Conservation (phyloP, 2,329 filamentous ascomycete genomes). For the Akanthomyces dipterigenus region DNA sequence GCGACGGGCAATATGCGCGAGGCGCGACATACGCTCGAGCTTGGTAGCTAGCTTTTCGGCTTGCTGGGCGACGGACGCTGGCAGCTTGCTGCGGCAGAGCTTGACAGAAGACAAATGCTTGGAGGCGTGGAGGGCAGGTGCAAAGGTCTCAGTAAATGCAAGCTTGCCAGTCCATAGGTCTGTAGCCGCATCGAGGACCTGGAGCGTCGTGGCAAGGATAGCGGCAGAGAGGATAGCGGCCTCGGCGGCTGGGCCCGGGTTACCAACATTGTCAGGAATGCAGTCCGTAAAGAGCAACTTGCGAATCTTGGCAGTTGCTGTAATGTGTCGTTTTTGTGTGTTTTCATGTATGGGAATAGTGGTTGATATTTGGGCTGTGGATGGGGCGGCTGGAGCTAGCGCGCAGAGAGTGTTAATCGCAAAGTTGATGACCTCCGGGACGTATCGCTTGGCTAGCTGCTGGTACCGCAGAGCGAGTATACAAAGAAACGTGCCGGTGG, state of each 20-base stretch:
- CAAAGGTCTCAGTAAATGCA: slow-evolving; percentile 74
- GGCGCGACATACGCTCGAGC: slow-evolving; percentile 47
- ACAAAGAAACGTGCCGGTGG: slow-evolving; percentile 70
- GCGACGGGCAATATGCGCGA: slow-evolving; percentile 61
- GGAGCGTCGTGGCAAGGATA: slow-evolving; percentile 55
- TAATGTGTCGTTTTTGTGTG: slow-evolving; percentile 39
- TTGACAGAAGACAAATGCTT: slow-evolving; percentile 52
- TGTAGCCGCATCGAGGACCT: slow-evolving; percentile 60
- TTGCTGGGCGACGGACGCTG: slow-evolving; percentile 33
- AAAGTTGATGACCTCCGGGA: slow-evolving; percentile 84
- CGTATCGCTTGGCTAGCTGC: slow-evolving; percentile 72
- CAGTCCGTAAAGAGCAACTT: slow-evolving; percentile 57
- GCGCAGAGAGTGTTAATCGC: slow-evolving; percentile 65
- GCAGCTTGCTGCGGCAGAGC: slow-evolving; percentile 43
- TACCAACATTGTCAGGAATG: slow-evolving; percentile 29
- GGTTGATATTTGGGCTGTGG: slow-evolving; percentile 46
- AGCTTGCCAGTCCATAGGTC: slow-evolving; percentile 67
- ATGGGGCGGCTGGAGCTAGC: slow-evolving; percentile 50
- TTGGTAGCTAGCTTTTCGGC: slow-evolving; percentile 37
- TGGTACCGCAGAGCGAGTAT: slow-evolving; percentile 80
- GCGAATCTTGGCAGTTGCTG: slow-evolving; percentile 34
- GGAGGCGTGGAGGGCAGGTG: slow-evolving; percentile 52
- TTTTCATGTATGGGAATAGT: slow-evolving; percentile 56
- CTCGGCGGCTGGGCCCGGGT: slow-evolving; percentile 21
- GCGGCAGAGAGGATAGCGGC: slow-evolving; percentile 41